Evolutionary conservation across 2,329 filamentous ascomycete species (phyloP).

Genomic region (Ophiostoma tasmaniense): DNA sequence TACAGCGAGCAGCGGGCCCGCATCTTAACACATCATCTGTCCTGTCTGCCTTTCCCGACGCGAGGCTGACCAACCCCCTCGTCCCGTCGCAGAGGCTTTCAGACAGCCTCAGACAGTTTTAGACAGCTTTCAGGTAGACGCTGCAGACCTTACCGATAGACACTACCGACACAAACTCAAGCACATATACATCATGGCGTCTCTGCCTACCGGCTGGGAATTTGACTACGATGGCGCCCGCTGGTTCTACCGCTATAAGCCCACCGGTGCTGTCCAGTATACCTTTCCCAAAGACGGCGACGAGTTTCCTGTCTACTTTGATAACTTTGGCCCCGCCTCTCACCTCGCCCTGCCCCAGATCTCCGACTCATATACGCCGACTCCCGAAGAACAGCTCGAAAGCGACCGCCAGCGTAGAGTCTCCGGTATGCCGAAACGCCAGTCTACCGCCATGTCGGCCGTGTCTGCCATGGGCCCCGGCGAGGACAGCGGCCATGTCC

Average conservation of each 20-base stretch:
- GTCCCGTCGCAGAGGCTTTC: not conserved
- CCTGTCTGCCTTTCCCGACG: not conserved
- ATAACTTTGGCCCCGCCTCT: constrained; percentile 28
- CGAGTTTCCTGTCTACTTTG: constrained; percentile 47
- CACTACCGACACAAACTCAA: not conserved
- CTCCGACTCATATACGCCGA: constrained; percentile 27
- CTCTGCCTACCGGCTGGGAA: constrained; percentile 47
- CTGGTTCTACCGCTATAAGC: constrained; percentile 50
- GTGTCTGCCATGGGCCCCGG: not conserved
- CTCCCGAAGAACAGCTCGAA: constrained; percentile 45
- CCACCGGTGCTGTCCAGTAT: constrained; percentile 47
- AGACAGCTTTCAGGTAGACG: too few relatives aligned
- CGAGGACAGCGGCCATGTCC: not conserved
- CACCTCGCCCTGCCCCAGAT: constrained; percentile 8
- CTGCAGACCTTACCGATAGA: not conserved
- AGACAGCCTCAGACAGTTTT: not conserved
- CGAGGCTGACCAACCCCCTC: not conserved
- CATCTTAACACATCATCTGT: not conserved
- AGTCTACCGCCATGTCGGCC: not conserved
- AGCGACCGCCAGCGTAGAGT: constrained; percentile 42
- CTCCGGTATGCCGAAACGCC: constrained; percentile 17
- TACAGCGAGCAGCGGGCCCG: not conserved
- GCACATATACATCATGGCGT: constrained; percentile 27
- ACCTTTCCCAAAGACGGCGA: constrained; percentile 50
- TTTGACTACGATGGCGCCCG: constrained; percentile 48